A percentile compares a stretch with the other conserved stretches of the same genome.
Conservation (phyloP, 2,329 filamentous ascomycete genomes). For the Colletotrichum sp. region DNA sequence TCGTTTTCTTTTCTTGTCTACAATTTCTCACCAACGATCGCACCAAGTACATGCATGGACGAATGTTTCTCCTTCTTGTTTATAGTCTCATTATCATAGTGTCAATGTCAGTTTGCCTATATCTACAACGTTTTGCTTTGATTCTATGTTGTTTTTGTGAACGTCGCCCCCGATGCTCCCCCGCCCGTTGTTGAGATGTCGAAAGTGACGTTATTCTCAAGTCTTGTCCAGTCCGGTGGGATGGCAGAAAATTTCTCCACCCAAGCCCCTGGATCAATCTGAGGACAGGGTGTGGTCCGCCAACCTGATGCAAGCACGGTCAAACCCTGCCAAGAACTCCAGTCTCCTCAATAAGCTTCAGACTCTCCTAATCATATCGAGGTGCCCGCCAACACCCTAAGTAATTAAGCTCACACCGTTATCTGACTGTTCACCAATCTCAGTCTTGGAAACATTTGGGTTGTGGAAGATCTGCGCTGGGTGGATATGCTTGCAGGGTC, state of each 20-base stretch:
- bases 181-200: no score
- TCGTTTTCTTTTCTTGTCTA: not conserved
- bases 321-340: not conserved
- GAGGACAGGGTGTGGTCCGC: not conserved
- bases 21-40: not conserved
- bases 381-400: not conserved
- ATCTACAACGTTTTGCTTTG: not conserved
- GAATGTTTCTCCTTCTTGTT: not conserved
- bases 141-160: no score
- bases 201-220: not conserved
- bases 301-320: not conserved
- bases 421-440: not conserved
- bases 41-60: not conserved
- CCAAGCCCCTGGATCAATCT: not conserved
- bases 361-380: not conserved
- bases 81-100: not conserved
- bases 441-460: not conserved
- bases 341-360: conserved; percentile 12
- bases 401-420: conserved; percentile 16
- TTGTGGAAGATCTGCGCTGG: not conserved
- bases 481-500: not conserved
- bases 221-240: not conserved
- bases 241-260: not conserved
- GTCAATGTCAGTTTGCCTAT: not conserved
- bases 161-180: no score